Evolutionary conservation across 345 rosid species (phyloP).

Genomic region (Eucalyptus marginata): DNA sequence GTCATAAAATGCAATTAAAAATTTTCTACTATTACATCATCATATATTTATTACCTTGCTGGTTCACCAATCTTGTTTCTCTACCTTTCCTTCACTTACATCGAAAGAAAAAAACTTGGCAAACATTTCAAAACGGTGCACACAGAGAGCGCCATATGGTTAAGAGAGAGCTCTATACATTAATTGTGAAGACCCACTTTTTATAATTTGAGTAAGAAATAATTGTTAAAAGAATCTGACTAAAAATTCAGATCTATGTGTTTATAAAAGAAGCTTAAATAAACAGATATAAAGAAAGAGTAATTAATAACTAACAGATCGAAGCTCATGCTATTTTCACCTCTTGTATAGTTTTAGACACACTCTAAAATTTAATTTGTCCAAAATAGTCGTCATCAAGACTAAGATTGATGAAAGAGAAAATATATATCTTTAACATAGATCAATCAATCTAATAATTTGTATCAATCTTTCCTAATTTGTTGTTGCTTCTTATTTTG

Average conservation of each 20-base stretch:
- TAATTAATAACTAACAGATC: not conserved
- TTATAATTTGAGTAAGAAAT: not conserved
- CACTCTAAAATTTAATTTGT: not conserved
- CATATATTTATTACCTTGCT: not conserved
- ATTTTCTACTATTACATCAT: not conserved
- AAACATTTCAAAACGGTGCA: not conserved
- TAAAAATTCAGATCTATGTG: too few species aligned
- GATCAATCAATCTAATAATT: not conserved
- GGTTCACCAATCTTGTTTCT: not conserved
- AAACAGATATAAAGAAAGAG: not conserved
- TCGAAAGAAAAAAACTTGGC: not conserved
- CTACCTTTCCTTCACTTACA: not conserved
- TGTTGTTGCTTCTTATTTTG: not conserved
- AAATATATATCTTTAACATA: not conserved
- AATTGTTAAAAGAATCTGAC: not conserved
- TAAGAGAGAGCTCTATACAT: not conserved
- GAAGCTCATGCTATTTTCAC: not conserved
- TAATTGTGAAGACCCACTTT: not conserved
- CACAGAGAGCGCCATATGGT: not conserved
- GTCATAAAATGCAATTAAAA: not conserved
- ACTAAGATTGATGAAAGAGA: not conserved
- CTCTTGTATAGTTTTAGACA: not conserved
- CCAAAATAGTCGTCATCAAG: not conserved
- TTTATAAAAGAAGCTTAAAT: not conserved
- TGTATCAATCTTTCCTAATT: not conserved